Percentiles rank a stretch among this genome's conserved stretches.
Evolutionary conservation across 83 land plant species (phyloP).

Genomic region (Diphasiastrum complanatum): DNA sequence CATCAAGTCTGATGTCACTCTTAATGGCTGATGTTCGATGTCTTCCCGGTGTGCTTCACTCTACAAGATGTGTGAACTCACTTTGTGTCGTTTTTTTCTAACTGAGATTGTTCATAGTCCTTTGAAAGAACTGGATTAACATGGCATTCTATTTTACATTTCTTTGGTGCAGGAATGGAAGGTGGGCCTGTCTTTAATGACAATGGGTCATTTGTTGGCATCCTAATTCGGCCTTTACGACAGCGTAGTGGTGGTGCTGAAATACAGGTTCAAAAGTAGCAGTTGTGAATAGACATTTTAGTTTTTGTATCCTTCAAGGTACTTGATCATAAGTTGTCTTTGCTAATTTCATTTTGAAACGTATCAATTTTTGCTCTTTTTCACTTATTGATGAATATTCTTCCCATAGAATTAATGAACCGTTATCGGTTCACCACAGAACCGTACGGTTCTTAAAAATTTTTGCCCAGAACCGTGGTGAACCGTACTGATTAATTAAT

Average conservation of each 20-base stretch:
- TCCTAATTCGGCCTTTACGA: constrained; percentile 60
- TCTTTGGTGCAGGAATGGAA: constrained; percentile 69
- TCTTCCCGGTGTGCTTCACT: constrained; percentile 65
- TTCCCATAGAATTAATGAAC: too few species aligned
- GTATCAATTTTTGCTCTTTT: too few species aligned
- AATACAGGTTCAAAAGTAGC: constrained; percentile 93
- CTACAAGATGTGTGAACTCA: not conserved
- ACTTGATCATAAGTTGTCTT: too few species aligned
- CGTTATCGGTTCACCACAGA: too few species aligned
- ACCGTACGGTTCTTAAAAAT: too few species aligned
- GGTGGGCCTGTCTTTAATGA: constrained; percentile 75
- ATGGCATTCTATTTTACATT: not conserved
- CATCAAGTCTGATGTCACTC: constrained; percentile 39
- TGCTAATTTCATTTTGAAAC: too few species aligned
- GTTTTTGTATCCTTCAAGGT: too few species aligned
- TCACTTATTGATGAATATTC: too few species aligned
- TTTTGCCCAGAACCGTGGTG: too few species aligned
- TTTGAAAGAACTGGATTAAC: not conserved
- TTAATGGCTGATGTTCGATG: constrained; percentile 88
- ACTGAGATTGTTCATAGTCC: not conserved
- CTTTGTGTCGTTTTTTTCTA: constrained; percentile 1
- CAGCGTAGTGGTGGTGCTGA: constrained; percentile 67
- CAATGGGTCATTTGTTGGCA: constrained; percentile 51
- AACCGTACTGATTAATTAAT: too few species aligned
- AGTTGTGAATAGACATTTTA: too few species aligned